A percentile compares a stretch with the other conserved stretches of the same genome.
Evolutionary conservation across 352 stramenopile species (phyloP).

Genomic region (Phytophthora fragariae): DNA sequence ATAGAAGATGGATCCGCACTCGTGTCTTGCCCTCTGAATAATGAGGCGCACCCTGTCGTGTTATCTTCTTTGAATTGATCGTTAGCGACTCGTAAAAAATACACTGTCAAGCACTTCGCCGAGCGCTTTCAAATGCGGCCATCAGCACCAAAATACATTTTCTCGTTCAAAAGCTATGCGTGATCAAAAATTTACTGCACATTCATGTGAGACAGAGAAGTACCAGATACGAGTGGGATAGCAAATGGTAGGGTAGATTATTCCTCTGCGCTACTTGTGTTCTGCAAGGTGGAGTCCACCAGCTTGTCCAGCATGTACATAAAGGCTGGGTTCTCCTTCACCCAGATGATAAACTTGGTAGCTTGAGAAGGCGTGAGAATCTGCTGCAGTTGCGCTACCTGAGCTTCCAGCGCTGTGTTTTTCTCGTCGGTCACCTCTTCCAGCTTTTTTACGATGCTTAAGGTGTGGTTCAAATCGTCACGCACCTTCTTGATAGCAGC

Average conservation of each 20-base stretch:
- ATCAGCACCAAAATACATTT: too few species aligned
- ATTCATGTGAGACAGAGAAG: too few species aligned
- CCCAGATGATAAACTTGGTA: constrained; percentile 90
- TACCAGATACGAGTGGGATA: constrained; percentile 7
- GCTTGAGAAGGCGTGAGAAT: constrained; percentile 81
- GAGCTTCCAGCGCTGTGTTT: constrained; percentile 77
- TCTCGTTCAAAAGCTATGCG: too few species aligned
- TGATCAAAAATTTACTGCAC: too few species aligned
- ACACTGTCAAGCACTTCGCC: too few species aligned
- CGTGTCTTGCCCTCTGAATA: neutral
- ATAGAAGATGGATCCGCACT: constrained; percentile 9
- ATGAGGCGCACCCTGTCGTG: too few species aligned
- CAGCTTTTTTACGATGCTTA: constrained; percentile 75
- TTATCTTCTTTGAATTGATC: too few species aligned
- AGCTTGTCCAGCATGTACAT: constrained; percentile 91
- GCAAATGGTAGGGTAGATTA: constrained; percentile 13
- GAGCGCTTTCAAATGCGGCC: too few species aligned
- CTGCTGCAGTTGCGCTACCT: constrained; percentile 73
- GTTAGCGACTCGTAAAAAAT: too few species aligned
- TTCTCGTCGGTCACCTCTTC: constrained; percentile 80
- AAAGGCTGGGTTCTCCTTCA: constrained; percentile 86
- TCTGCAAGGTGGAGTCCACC: constrained; percentile 69
- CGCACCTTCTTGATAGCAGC: constrained; percentile 69
- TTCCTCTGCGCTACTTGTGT: constrained; percentile 27
- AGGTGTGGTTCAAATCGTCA: constrained; percentile 74